These are phyloP conservation scores for Solanum ossicruentum DNA, from an alignment of 257 asterid genomes.

Conservation along the genomic window DNA sequence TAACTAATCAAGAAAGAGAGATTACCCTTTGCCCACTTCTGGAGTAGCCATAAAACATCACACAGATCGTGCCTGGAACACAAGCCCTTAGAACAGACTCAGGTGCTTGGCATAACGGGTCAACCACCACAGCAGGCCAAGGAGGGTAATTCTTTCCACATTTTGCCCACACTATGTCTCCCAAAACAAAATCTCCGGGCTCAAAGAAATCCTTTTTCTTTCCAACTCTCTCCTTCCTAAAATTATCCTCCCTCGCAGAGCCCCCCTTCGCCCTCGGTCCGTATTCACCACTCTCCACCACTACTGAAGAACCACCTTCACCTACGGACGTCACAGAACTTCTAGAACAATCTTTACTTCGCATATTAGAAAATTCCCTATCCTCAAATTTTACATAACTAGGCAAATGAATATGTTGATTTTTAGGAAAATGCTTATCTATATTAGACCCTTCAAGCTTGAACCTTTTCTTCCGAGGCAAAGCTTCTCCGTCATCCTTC, in stretches of 20 bases:
- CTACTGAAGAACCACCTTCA: constrained; percentile 30
- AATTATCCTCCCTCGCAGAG: constrained; percentile 12
- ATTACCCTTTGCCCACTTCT: constrained; percentile 70
- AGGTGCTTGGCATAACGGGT: constrained; percentile 76
- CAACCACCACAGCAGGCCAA: constrained; percentile 92
- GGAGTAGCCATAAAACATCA: constrained; percentile 83
- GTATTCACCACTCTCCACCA: constrained; percentile 24
- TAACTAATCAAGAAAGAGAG: neutral
- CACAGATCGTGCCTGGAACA: constrained; percentile 69
- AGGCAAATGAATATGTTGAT: neutral
- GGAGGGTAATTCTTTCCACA: constrained; percentile 84
- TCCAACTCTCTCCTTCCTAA: constrained; percentile 20
- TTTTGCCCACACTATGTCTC: constrained; percentile 89
- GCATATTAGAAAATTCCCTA: neutral
- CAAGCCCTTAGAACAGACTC: constrained; percentile 62
- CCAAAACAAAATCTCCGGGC: constrained; percentile 51
- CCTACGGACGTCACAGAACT: constrained; percentile 46
- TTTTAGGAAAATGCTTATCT: neutral
- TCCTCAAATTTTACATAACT: neutral
- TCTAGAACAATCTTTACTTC: constrained; percentile 11
- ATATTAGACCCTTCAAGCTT: constrained; percentile 23
- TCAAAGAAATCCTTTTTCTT: constrained; percentile 42
- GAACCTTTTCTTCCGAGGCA: constrained; percentile 23
- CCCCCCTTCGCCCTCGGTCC: neutral
- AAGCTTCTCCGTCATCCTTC: neutral